A percentile compares a stretch with the other conserved stretches of the same genome.
Evolutionary conservation across 2,329 filamentous ascomycete species (phyloP).

Genomic region (Neocatenulostroma microsporum): DNA sequence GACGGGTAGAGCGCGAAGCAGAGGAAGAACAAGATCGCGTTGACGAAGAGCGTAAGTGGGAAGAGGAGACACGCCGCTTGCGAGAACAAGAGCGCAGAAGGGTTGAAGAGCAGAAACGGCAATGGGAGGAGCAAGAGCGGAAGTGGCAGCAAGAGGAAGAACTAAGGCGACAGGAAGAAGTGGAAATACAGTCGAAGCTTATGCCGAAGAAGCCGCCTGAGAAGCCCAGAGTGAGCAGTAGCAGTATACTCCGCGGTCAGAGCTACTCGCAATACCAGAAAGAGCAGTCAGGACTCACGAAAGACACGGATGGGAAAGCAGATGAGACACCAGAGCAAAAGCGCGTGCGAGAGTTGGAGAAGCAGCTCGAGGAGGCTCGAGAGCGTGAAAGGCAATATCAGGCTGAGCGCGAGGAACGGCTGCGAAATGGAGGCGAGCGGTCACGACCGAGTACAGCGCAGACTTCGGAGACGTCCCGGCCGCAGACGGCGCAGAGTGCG

Average conservation of each 20-base stretch:
- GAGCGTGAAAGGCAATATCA: constrained; percentile 60
- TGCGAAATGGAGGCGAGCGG: constrained; percentile 25
- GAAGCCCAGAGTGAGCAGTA: constrained; percentile 35
- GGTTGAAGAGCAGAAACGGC: constrained; percentile 60
- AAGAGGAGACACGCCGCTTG: constrained; percentile 54
- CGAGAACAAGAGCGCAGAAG: constrained; percentile 53
- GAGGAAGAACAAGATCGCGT: constrained; percentile 56
- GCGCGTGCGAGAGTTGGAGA: constrained; percentile 73
- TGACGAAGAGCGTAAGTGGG: constrained; percentile 61
- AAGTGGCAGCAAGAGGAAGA: constrained; percentile 73
- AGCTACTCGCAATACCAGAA: constrained; percentile 81
- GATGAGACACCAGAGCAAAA: constrained; percentile 49
- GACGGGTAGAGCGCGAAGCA: constrained; percentile 44
- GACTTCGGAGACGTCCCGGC: constrained; percentile 11
- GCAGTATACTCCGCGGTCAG: constrained; percentile 65
- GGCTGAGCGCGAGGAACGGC: constrained; percentile 49
- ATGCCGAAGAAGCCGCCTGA: constrained; percentile 59
- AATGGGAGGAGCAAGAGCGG: constrained; percentile 69
- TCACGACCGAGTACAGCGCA: constrained; percentile 26
- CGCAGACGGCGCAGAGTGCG: constrained; percentile 29
- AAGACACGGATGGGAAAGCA: constrained; percentile 32
- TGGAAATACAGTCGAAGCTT: constrained; percentile 57
- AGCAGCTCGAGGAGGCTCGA: constrained; percentile 59
- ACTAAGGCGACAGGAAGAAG: constrained; percentile 61
- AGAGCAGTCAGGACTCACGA: constrained; percentile 45